Conservation (phyloP, 2,329 filamentous ascomycete species). For the Fusarium xyrophilum region DNA sequence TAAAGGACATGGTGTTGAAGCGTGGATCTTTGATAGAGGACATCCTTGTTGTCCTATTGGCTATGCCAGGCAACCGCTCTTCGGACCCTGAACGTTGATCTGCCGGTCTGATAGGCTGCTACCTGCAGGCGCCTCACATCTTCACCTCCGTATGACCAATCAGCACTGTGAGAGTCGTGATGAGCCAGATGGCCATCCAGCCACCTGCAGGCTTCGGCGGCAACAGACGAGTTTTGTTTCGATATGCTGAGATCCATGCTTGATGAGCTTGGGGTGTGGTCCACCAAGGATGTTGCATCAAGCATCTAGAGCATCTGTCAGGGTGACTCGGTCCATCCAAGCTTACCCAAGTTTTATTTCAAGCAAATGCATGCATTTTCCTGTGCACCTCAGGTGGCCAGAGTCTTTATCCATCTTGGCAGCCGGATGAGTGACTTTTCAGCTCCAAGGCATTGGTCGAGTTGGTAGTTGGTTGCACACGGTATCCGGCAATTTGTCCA, state of each 20-base stretch:
- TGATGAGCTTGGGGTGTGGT: background rate
- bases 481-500: slow-evolving; percentile 4
- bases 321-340: background rate
- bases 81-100: slow-evolving; percentile 27
- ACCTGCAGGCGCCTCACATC: slow-evolving; percentile 33
- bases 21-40: slow-evolving; percentile 33
- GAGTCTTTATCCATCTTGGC: slow-evolving; percentile 8
- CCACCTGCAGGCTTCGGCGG: slow-evolving; percentile 55
- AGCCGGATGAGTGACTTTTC: slow-evolving; percentile 20
- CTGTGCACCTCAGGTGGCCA: background rate
- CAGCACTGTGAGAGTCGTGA: slow-evolving; percentile 43
- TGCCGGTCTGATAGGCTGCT: slow-evolving; percentile 38
- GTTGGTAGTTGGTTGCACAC: slow-evolving; percentile 1
- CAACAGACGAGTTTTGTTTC: slow-evolving; percentile 49
- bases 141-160: slow-evolving; percentile 49
- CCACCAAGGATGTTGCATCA: slow-evolving; percentile 19
- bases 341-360: background rate
- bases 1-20: slow-evolving; percentile 33
- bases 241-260: slow-evolving; percentile 27
- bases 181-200: slow-evolving; percentile 46
- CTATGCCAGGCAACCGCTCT: slow-evolving; percentile 16
- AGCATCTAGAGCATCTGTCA: slow-evolving; percentile 16
- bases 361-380: slow-evolving; percentile 3
- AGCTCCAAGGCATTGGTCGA: slow-evolving; percentile 1
- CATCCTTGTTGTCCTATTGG: slow-evolving; percentile 31